Base-by-base conservation (phyloP, 1,284 basidiomycete species). In the Mycena citricolor region DNA sequence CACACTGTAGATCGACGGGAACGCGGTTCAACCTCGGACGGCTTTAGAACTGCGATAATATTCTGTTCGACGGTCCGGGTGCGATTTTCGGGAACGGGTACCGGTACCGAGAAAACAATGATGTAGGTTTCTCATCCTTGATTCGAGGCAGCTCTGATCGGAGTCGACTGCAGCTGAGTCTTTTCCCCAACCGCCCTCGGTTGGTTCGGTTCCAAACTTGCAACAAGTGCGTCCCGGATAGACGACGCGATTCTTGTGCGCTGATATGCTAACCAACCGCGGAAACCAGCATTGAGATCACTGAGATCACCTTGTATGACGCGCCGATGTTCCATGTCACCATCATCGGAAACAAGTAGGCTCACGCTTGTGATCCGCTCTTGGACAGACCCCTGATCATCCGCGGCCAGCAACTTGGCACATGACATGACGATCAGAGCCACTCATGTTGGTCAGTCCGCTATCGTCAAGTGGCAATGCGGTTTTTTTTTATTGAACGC, bases 41-140 rank as follows among this genome's bases (percentile, higher is more conserved):
- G 38, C 14, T 17, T 2, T 30, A 55, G 55, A 49, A 58, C 26
- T 55, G 55, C 46, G 35, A 57, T 17, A 53, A 54, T 28, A 55
- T 58, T 29, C 35, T 58, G 14, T 32, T 57, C 0, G 36, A 55
- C 32, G 57, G 55, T 12, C 49, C 50, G 17, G 57, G 57, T 14
- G 46, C 51, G 5, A 57, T 58, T 13, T 56, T 35, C 30, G 57
- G 57, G 8, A 55, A 58, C 28, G 57, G 57, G 4, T 57, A 58
- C 37, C 50, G 54, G 6, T 58, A 56, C 41, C 43, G 57, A 4
- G 48, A 49, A 2, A 51, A 31, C 20, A 51, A 47, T 24, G 37
- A 58, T 24, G 52, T 58, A 42, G 30, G 29, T 30, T n/a, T 23
- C n/a, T 24, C 31, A 20, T 26, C 5, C 13, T 20, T 35, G 6